Evolutionary conservation across 352 stramenopile species (phyloP), one percentile per base, ranked within the genome.

Genomic region (Globisporangium radiosum): DNA sequence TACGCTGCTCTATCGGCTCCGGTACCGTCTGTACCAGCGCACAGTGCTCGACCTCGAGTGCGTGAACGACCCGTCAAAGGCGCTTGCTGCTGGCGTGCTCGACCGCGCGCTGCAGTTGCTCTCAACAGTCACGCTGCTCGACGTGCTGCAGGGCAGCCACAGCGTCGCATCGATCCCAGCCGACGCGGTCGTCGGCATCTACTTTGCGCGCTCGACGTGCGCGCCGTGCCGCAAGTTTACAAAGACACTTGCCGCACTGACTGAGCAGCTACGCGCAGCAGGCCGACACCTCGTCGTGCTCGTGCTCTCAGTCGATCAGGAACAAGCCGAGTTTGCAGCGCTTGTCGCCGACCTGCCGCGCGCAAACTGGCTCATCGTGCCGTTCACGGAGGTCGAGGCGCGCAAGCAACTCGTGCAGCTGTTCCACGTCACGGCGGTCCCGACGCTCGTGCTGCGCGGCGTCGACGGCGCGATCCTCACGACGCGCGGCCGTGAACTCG

Each of bases 91-190:
- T 42, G 71, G 68, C 10, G 75, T 75, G 8, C 54, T 91, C 39
- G 75, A 85, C 25, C 76, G 76, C 52, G 80, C 82, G 1, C 60
- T 93, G 52, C 73, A 75, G 53, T 77, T 66, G 7, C 62, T 95
- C 14, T 82, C 77, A 1, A 69, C 73, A 4, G 80, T 92, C 9
- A 79, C 76, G 5, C 56, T 95, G 11, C 64, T 87, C 33, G 86
- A 95, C 64, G 85, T 82, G 17, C 51, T 93, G 11, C 86, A 94
- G 58, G 81, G 83, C 11, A 90, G 56, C 38, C 78, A 88, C 48
- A 77, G 60, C 5, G 64, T 95, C 40, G 65, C 79, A 17, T 63
- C 63, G 0, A 73, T 93, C 39, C 59, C 81, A 33, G 45, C 71
- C 4, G 66, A 83, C 25, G 66, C 82, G 36, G 75, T 94, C 6